Percentiles rank a stretch among this genome's conserved stretches.
phyloP scores from a whole-genome alignment of 1,284 basidiomycete species.

The Ustilago tritici region DNA sequence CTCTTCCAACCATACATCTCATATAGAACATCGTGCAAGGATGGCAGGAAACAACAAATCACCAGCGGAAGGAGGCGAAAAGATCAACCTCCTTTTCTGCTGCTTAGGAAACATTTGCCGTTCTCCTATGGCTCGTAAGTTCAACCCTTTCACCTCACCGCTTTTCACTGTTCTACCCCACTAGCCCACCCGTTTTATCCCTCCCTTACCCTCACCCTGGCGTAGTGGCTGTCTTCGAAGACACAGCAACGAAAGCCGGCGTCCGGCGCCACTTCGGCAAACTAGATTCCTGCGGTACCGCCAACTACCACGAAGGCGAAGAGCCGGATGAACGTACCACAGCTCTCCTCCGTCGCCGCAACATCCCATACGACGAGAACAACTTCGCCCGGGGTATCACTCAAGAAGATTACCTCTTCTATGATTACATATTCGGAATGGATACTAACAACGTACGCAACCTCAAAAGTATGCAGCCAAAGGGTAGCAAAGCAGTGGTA shows the following conservation, averaged over 20 bases:
- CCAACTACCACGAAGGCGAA: slow-evolving; percentile 63
- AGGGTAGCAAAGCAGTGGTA: slow-evolving; percentile 53
- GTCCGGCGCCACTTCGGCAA: slow-evolving; percentile 50
- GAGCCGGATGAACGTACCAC: slow-evolving; percentile 68
- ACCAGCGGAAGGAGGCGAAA: slow-evolving; percentile 8
- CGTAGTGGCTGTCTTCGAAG: slow-evolving; percentile 57
- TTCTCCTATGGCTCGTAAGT: slow-evolving; percentile 60
- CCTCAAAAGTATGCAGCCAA: slow-evolving; percentile 67
- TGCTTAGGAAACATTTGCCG: slow-evolving; percentile 68
- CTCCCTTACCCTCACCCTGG: neutral
- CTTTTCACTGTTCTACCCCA: neutral
- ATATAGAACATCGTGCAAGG: neutral
- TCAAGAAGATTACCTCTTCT: slow-evolving; percentile 68
- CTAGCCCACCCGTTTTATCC: too few species aligned
- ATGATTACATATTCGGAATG: slow-evolving; percentile 73
- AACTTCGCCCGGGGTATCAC: slow-evolving; percentile 70
- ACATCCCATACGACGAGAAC: slow-evolving; percentile 68
- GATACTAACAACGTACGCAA: slow-evolving; percentile 70
- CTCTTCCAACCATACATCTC: neutral
- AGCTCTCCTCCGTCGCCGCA: slow-evolving; percentile 70
- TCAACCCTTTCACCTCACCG: neutral
- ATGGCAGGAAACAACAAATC: slow-evolving; percentile 8
- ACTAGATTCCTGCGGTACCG: slow-evolving; percentile 65
- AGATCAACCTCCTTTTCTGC: slow-evolving; percentile 64
- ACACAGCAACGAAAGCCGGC: slow-evolving; percentile 43